Base-by-base conservation (phyloP, 2,329 filamentous ascomycete genomes). In the Podosphaera xanthii region DNA sequence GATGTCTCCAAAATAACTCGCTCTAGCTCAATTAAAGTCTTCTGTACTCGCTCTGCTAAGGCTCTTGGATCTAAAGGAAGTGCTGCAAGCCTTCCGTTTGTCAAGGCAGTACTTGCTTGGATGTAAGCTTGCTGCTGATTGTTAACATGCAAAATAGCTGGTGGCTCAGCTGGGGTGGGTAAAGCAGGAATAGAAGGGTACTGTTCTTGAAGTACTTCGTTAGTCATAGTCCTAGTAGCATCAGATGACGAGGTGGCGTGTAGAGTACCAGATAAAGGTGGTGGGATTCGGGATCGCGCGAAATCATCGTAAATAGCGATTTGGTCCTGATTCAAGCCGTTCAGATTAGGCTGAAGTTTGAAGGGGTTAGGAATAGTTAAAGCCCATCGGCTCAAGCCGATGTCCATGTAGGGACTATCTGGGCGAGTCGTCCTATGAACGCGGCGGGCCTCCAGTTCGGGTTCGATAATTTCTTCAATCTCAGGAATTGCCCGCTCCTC, bases 241-340 rank as follows among this genome's bases (percentile, higher is more conserved):
- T 84, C 81, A 1, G 80, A 82, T 1, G 76, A 70, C 1, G 81
- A 79, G 9, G 79, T 72, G 14, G 74, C 74, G 63, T 83, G 80
- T 3, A 75, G 73, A 1, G 76, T 70, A 69, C 81, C 69, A 70
- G 81, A 68, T 68, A 76, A 68, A 72, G 82, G 70, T 62, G 76
- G 64, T 68, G 76, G 69, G 67, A 77, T 79, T 59, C 88, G 84
- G 35, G 87, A 84, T 59, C 89, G 79, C 8, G 87, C 88, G 70
- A 98, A 98, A 63, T 97, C 90, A 67, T 97, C 90, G 67, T 98
- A 98, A 34, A 98, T 94, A 9, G 87, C 87, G 74, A 97, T 81
- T 67, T 98, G 92, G 66, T 96, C 88, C 33, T 85, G 78, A 67
- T 95, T 97, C 58, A 98, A 74, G 3, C 91, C 91, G 58, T 78